These are phyloP conservation scores for Leptographium procerum DNA, from an alignment of 2,329 filamentous ascomycete genomes.

Conservation along the genomic window DNA sequence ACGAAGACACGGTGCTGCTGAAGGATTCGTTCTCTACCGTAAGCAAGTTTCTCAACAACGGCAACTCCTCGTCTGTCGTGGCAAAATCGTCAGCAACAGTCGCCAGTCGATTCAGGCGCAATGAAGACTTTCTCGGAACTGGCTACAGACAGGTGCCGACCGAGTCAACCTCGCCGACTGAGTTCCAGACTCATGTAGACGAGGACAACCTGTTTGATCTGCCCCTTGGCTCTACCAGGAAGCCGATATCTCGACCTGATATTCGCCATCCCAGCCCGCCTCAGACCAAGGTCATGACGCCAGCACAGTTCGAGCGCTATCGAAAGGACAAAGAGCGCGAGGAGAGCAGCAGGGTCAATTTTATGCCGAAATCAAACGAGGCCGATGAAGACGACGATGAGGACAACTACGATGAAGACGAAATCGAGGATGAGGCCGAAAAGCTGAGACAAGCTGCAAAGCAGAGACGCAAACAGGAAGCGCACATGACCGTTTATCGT, in stretches of 20 bases:
- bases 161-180: slow-evolving; percentile 20
- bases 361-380: slow-evolving; percentile 34
- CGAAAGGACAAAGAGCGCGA: slow-evolving; percentile 61
- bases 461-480: slow-evolving; percentile 78
- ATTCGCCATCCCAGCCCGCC: slow-evolving; percentile 27
- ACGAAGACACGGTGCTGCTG: slow-evolving; percentile 42
- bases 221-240: slow-evolving; percentile 26
- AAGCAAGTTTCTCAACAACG: slow-evolving; percentile 30
- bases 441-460: slow-evolving; percentile 61
- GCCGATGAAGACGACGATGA: slow-evolving; percentile 42
- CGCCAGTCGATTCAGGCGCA: slow-evolving; percentile 23
- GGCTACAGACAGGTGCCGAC: slow-evolving; percentile 19
- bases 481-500: slow-evolving; percentile 77
- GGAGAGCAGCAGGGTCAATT: slow-evolving; percentile 26
- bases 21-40: slow-evolving; percentile 39
- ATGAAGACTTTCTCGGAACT: slow-evolving; percentile 24
- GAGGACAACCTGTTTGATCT: slow-evolving; percentile 47
- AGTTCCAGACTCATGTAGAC: slow-evolving; percentile 29
- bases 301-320: slow-evolving; percentile 75
- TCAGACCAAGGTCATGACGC: slow-evolving; percentile 76
- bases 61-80: slow-evolving; percentile 13
- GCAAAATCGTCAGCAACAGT: slow-evolving; percentile 1
- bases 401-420: slow-evolving; percentile 54
- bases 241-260: slow-evolving; percentile 23
- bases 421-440: slow-evolving; percentile 70